phyloP scores from a whole-genome alignment of 2,329 filamentous ascomycete species.

The Colletotrichum higginsianum region DNA sequence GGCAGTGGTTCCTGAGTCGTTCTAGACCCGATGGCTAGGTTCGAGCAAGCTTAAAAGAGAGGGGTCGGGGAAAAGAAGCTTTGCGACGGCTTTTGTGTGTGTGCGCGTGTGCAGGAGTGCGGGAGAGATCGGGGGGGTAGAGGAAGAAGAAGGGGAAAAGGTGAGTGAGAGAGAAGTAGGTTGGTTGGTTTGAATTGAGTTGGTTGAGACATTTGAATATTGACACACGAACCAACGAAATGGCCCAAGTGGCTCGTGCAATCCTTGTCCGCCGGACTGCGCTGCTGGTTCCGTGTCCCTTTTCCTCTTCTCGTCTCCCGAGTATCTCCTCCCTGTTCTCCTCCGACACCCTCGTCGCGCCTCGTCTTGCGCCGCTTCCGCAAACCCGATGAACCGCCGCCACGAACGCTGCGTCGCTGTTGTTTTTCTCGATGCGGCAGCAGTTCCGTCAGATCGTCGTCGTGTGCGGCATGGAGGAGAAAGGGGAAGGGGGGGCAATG shows the following conservation, averaged over 20 bases:
- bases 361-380: background rate
- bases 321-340: too few species aligned
- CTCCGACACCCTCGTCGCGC: too few species aligned
- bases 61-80: background rate
- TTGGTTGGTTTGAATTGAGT: conserved; percentile 5
- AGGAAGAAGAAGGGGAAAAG: background rate
- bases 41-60: background rate
- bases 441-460: background rate
- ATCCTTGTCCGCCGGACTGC: conserved; percentile 5
- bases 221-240: conserved; percentile 30
- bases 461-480: background rate
- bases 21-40: background rate
- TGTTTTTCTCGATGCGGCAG: background rate
- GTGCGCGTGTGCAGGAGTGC: background rate
- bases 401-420: background rate
- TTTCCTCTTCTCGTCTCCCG: conserved; percentile 9
- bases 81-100: background rate
- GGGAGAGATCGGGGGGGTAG: conserved; percentile 3
- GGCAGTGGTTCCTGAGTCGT: background rate
- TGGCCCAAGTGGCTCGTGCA: conserved; percentile 27
- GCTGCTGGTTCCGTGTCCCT: conserved; percentile 9
- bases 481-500: background rate
- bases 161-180: conserved; percentile 24
- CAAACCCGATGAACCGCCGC: background rate
- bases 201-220: conserved; percentile 1